These are phyloP conservation scores for Diversispora epigaea DNA, from an alignment of 192 early-diverging fungal genomes.

Conservation along the genomic window DNA sequence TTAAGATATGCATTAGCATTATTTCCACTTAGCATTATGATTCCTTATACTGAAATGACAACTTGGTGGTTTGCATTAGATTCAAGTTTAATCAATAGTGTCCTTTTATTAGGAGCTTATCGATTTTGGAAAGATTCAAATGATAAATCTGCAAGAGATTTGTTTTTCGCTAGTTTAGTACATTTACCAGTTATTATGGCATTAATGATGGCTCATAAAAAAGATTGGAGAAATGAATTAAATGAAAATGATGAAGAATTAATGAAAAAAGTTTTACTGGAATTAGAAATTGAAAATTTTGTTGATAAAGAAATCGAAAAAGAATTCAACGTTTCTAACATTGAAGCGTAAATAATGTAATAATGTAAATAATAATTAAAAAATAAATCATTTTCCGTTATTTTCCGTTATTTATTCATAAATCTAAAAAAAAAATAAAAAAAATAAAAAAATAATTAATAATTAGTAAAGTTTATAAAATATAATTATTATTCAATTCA, in stretches of 20 bases:
- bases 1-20: slow-evolving; percentile 75
- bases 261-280: neutral
- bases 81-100: slow-evolving; percentile 75
- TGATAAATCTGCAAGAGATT: slow-evolving; percentile 78
- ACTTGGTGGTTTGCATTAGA: slow-evolving; percentile 74
- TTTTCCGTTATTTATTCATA: no score
- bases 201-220: slow-evolving; percentile 90
- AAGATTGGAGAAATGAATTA: slow-evolving; percentile 24
- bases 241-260: neutral
- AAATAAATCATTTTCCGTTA: no score
- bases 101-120: slow-evolving; percentile 67
- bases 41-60: slow-evolving; percentile 73
- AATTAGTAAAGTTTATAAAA: no score
- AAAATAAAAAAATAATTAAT: no score
- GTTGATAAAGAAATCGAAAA: neutral
- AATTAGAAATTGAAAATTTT: neutral
- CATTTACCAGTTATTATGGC: slow-evolving; percentile 85
- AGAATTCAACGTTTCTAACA: neutral
- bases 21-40: slow-evolving; percentile 65
- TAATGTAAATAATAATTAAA: no score
- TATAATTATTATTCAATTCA: no score
- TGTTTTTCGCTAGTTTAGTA: slow-evolving; percentile 90
- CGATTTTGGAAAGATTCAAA: slow-evolving; percentile 78
- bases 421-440: no score
- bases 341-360: no score